Base-by-base conservation (phyloP, 2,329 filamentous ascomycete genomes). In the Botrytis deweyae region DNA sequence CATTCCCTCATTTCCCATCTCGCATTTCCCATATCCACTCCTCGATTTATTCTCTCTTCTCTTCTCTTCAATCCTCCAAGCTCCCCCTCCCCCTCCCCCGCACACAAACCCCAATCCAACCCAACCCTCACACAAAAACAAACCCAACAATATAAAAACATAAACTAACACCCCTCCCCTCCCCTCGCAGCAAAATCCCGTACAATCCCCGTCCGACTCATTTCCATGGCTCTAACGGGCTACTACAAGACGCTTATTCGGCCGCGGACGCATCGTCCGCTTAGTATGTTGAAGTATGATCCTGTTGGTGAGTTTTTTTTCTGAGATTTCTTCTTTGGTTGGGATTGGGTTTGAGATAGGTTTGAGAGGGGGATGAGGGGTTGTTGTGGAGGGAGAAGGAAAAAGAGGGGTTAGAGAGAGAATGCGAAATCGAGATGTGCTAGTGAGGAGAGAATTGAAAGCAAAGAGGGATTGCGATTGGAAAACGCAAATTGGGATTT, bases 201-300 rank as follows among this genome's bases (percentile, higher is more conserved):
- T 83, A 92, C 95, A 78, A 91, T 99, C 82, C 89, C 93, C 82
- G 95, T 98, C 83, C 95, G 96, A 82, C 92, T 99, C 78, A 87
- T 99, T 83, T 97, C 94, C 77, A 99, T 99, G 96, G 96, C 96
- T 82, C 92, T 97, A 92, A 99, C 96, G 40, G 96, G 96, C 81
- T 99, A 94, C 88, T 99, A 95, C 88, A 95, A 95, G 84, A 97
- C 94, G 72, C 90, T 97, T 83, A 88, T 92, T 79, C 91, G 97
- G 74, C 95, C 94, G 20, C 91, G 96, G 78, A 88, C 89, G 44
- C 88, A 94, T 76, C 87, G 92, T 63, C 95, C 97, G 73, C 89
- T 99, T 84, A 97, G 94, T 86, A 96, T 99, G 94, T 86, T 99
- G 80, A 99, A 99, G 87, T 99, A 99, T 84, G 96, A 99, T 82